Percentiles rank a stretch among this genome's conserved stretches.
Conservation (phyloP, 306 rosid genomes). For the Dalbergia cochinchinensis region DNA sequence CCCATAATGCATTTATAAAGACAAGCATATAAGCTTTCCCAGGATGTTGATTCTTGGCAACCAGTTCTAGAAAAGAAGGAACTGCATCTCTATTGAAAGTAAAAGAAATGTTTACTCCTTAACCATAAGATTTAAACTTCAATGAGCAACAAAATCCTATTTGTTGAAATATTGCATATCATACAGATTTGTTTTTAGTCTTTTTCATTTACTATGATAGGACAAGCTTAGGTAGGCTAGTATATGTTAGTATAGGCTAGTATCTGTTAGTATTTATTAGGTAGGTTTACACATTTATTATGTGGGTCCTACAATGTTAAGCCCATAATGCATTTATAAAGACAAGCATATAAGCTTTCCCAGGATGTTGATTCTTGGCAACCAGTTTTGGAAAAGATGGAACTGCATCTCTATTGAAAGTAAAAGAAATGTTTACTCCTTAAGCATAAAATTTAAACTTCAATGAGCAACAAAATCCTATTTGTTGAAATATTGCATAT, state of each 20-base stretch:
- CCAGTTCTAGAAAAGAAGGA: not conserved
- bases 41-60: not conserved
- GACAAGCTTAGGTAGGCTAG: too few species aligned
- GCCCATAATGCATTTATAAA: not conserved
- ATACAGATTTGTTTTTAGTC: too few species aligned
- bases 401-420: constrained; percentile 11
- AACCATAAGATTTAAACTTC: constrained; percentile 22
- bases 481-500: too few species aligned
- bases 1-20: not conserved
- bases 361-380: not conserved
- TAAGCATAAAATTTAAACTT: constrained; percentile 28
- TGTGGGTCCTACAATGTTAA: too few species aligned
- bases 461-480: constrained; percentile 17
- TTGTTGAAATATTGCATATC: too few species aligned
- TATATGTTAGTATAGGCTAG: too few species aligned
- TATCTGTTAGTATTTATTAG: too few species aligned
- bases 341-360: not conserved
- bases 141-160: constrained; percentile 20
- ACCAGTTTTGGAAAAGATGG: not conserved
- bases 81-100: constrained; percentile 14
- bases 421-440: constrained; percentile 2
- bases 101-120: constrained; percentile 4
- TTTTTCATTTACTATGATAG: too few species aligned
- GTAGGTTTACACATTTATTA: too few species aligned
- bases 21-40: not conserved